Percentiles rank a stretch among this genome's conserved stretches.
These are phyloP conservation scores for Sporothrix humicola DNA, from an alignment of 2,329 filamentous ascomycete genomes.

Conservation along the genomic window DNA sequence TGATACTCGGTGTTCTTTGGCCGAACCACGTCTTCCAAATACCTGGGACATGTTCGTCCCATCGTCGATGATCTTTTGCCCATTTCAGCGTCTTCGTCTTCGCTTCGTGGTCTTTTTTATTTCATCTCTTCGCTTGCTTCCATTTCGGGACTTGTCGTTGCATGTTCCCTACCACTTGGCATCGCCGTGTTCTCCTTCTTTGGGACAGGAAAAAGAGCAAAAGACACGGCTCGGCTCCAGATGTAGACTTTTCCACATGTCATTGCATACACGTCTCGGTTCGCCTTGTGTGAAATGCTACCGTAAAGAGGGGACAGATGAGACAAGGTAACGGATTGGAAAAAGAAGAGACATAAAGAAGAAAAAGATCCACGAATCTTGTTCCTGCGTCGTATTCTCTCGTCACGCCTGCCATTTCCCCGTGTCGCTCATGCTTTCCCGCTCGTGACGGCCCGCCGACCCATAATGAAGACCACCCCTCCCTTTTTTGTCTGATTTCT, in stretches of 20 bases:
- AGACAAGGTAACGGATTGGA: background rate
- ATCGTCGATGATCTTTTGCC: background rate
- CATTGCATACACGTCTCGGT: background rate
- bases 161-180: background rate
- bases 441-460: slow-evolving; percentile 24
- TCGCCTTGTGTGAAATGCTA: background rate
- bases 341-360: background rate
- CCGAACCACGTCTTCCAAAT: background rate
- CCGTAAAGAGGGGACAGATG: background rate
- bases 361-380: background rate
- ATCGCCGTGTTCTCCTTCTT: background rate
- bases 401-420: background rate
- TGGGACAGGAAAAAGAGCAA: background rate
- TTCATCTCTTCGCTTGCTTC: background rate
- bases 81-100: too few relatives aligned
- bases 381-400: background rate
- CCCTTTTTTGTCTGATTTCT: background rate
- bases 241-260: background rate
- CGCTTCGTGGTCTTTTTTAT: background rate
- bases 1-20: background rate
- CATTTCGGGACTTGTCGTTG: background rate
- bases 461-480: slow-evolving; percentile 18
- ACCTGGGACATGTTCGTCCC: slow-evolving; percentile 10
- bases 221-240: background rate
- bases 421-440: background rate